A percentile compares a stretch with the other conserved stretches of the same genome.
Conservation (phyloP, 495 filamentous ascomycete genomes). For the Podospora anserina region DNA sequence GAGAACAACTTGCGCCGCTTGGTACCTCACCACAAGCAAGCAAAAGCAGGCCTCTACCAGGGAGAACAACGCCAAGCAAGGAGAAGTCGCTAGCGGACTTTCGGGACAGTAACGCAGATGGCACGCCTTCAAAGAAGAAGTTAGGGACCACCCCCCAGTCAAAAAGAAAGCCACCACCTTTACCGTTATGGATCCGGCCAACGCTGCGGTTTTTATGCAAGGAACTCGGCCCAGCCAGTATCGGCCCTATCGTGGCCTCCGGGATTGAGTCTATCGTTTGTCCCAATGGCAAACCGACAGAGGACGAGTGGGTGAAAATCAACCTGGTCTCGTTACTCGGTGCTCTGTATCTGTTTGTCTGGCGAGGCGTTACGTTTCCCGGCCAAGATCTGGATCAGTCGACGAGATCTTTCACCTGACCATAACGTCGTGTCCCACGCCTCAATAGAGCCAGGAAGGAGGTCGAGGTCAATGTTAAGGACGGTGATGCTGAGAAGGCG, state of each 20-base stretch:
- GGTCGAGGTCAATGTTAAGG: slow-evolving; percentile 19
- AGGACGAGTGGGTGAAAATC: slow-evolving; percentile 53
- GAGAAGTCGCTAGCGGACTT: slow-evolving; percentile 40
- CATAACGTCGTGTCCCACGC: too few relatives aligned
- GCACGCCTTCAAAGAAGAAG: slow-evolving; percentile 18
- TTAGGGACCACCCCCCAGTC: neutral
- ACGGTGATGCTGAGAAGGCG: slow-evolving; percentile 36
- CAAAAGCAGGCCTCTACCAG: slow-evolving; percentile 7
- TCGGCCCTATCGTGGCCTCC: slow-evolving; percentile 44
- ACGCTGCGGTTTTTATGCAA: slow-evolving; percentile 61
- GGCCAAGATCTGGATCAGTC: slow-evolving; percentile 37
- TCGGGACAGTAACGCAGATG: slow-evolving; percentile 13
- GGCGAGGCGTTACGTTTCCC: slow-evolving; percentile 40
- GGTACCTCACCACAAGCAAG: slow-evolving; percentile 21
- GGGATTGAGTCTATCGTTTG: slow-evolving; percentile 43
- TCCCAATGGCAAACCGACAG: slow-evolving; percentile 34
- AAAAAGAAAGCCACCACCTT: slow-evolving; percentile 23
- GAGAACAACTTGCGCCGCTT: slow-evolving; percentile 18
- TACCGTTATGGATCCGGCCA: slow-evolving; percentile 66
- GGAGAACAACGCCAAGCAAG: slow-evolving; percentile 27
- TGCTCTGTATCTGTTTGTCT: slow-evolving; percentile 64
- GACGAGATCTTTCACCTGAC: too few relatives aligned
- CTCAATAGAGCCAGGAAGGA: slow-evolving; percentile 35
- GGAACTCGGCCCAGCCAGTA: slow-evolving; percentile 32
- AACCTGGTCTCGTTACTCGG: slow-evolving; percentile 57